Evolutionary conservation across 2,329 filamentous ascomycete species (phyloP).

Genomic region (Penicillium sp.): DNA sequence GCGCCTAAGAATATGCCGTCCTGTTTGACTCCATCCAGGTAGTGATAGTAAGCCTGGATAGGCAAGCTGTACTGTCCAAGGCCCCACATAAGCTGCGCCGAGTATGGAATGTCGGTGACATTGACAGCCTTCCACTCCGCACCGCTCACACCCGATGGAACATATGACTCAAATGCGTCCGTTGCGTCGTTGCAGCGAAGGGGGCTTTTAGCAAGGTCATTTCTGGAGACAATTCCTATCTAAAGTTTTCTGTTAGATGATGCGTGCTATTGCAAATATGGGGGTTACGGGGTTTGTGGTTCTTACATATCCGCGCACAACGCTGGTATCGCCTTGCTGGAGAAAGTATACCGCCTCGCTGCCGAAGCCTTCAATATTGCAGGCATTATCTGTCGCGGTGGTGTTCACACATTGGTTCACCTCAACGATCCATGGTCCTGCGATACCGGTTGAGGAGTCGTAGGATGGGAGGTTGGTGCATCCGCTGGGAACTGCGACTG

Average conservation of each 20-base stretch:
- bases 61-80: constrained; percentile 5
- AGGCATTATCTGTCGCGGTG: background rate
- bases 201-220: constrained; percentile 1
- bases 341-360: constrained; percentile 2
- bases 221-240: constrained; percentile 6
- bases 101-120: constrained; percentile 7
- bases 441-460: background rate
- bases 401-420: constrained; percentile 8
- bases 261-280: background rate
- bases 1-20: constrained; percentile 9
- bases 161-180: constrained; percentile 1
- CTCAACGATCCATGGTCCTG: constrained; percentile 5
- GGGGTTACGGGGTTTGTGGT: background rate
- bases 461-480: constrained; percentile 4
- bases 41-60: constrained; percentile 6
- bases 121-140: constrained; percentile 3
- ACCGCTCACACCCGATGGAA: constrained; percentile 3
- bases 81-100: constrained; percentile 6
- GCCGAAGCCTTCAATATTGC: constrained; percentile 9
- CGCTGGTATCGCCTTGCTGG: constrained; percentile 4
- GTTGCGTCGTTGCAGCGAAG: constrained; percentile 7
- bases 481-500: background rate
- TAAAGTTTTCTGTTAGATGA: background rate
- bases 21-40: constrained; percentile 4
- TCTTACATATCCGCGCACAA: constrained; percentile 4